Evolutionary conservation across 345 rosid genomes (phyloP).

Genomic region (Salix purpurea): DNA sequence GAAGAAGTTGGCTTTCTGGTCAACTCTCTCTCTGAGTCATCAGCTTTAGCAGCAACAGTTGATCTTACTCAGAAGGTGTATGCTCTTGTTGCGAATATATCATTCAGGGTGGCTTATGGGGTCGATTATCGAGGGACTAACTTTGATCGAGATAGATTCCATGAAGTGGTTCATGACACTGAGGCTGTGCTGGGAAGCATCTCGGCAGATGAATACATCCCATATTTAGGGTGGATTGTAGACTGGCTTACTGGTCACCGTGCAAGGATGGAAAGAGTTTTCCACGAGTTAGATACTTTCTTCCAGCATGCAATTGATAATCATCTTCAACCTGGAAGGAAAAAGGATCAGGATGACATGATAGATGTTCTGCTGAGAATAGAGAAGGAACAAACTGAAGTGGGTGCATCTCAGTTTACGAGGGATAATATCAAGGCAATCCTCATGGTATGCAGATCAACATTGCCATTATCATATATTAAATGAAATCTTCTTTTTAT

Average conservation of each 20-base stretch:
- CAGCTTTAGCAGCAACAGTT: no score
- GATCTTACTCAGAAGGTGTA: no score
- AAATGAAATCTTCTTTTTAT: no score
- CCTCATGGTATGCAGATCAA: slow-evolving; percentile 12
- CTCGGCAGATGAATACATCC: slow-evolving; percentile 38
- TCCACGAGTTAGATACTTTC: slow-evolving; percentile 34
- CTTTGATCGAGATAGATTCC: no score
- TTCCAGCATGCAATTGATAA: slow-evolving; percentile 34
- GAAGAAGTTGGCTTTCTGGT: no score
- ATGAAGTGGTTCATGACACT: no score
- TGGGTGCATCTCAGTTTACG: not conserved
- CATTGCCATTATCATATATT: no score
- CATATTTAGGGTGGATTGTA: slow-evolving; percentile 31
- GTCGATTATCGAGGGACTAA: no score
- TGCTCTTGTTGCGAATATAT: no score
- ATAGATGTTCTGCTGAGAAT: slow-evolving; percentile 24
- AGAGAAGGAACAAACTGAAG: slow-evolving; percentile 6
- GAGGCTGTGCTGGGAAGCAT: slow-evolving; percentile 23
- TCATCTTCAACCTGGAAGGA: slow-evolving; percentile 35
- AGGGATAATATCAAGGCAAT: slow-evolving; percentile 21
- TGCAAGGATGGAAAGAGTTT: slow-evolving; percentile 31
- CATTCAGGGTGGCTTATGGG: no score
- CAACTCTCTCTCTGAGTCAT: no score
- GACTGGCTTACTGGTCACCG: slow-evolving; percentile 36
- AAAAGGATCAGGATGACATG: slow-evolving; percentile 10